A percentile compares a stretch with the other conserved stretches of the same genome.
These are phyloP conservation scores for Aspergillus fijiensis DNA, from an alignment of 2,329 filamentous ascomycete genomes.

Conservation along the genomic window DNA sequence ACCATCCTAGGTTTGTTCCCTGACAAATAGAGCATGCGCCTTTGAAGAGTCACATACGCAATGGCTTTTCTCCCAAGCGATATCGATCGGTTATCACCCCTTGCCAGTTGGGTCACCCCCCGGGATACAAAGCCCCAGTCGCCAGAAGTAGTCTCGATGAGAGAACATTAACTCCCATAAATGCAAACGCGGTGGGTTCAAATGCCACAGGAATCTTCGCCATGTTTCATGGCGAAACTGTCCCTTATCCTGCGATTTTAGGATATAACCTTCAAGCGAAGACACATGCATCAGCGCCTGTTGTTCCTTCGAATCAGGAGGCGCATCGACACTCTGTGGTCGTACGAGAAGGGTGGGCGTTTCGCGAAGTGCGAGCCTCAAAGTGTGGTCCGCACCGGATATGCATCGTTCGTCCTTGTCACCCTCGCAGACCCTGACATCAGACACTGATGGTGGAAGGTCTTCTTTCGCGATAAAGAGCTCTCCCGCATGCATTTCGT, in stretches of 20 bases:
- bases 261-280: background rate
- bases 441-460: slow-evolving; percentile 65
- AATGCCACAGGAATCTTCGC: slow-evolving; percentile 18
- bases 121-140: slow-evolving; percentile 84
- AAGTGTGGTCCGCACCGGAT: slow-evolving; percentile 53
- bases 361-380: slow-evolving; percentile 4
- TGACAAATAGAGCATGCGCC: background rate
- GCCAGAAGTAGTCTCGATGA: slow-evolving; percentile 95
- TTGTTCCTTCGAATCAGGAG: background rate
- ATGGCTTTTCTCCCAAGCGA: background rate
- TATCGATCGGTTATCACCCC: background rate
- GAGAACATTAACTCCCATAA: slow-evolving; percentile 94
- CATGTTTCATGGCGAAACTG: slow-evolving; percentile 1
- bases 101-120: slow-evolving; percentile 54
- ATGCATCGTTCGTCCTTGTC: slow-evolving; percentile 72
- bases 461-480: slow-evolving; percentile 74
- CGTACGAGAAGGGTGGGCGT: background rate
- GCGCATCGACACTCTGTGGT: background rate
- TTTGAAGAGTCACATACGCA: background rate
- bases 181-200: slow-evolving; percentile 58
- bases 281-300: slow-evolving; percentile 3
- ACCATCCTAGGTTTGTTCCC: background rate
- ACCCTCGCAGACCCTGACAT: slow-evolving; percentile 71
- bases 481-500: slow-evolving; percentile 79
- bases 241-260: background rate